Base-by-base conservation (phyloP, 208 protist genomes). In the Leishmania gerbilli region DNA sequence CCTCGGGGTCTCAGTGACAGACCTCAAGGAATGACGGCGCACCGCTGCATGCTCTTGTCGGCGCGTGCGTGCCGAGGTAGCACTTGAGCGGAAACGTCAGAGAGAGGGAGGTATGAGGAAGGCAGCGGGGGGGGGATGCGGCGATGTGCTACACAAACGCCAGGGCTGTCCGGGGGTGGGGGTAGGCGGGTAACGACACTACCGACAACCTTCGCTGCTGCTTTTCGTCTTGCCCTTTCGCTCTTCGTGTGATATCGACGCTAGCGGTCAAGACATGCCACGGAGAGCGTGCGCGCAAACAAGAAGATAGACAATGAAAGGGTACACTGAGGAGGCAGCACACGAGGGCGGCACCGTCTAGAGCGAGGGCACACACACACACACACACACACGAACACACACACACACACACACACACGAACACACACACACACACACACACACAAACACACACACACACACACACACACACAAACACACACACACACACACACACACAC, bases 301-400 rank as follows among this genome's bases (percentile, higher is more conserved):
- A 55, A 55, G 51, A 55, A 19, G 51, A 55, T 55, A 13, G 15
- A 19, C 11, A 55, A n/a, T 6, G 5, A 64, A n/a, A 64, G 27
- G 27, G 19, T 24, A 31, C 27, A 6, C 58, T 15, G 27, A 64
- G 27, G 27, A 15, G 27, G 58, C 6, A n/a, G 15, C 51, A 19
- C 51, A 55, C 51, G 15, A 55, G 17, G 0, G 58, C 27, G 58
- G 58, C 27, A n/a, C 58, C 15, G 27, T 27, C 6, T 11, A 64
- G 58, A 15, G 27, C 27, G 27, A 8, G 21, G 27, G 58, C 27
- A 64, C 13, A 34, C 21, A 65, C 65, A 51, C 64, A 56, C 27
- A 60, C 60, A 55, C 67, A 74, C n/a, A 79, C n/a, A n/a, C 58
- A 84, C 67, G 55, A 42, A 2, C 42, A 72, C 68, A 72, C 42